These are phyloP conservation scores for Allantophomopsis cytisporea DNA, from an alignment of 2,329 filamentous ascomycete genomes.

Conservation along the genomic window DNA sequence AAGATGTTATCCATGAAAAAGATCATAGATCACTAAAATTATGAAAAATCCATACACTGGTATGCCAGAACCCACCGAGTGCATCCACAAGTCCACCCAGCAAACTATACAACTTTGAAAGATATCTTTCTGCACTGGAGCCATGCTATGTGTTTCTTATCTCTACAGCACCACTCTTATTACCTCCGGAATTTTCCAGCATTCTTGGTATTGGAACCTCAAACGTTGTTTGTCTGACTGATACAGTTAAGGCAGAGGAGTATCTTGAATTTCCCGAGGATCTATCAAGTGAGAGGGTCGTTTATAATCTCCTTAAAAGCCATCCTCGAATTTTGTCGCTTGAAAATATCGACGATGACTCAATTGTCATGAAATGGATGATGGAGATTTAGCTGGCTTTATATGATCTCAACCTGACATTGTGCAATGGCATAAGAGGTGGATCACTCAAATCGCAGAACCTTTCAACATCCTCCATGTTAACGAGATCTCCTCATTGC, in stretches of 20 bases:
- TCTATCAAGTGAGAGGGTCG: background rate
- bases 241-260: background rate
- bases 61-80: too few species aligned
- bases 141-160: background rate
- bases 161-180: background rate
- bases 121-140: background rate
- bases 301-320: background rate
- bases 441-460: background rate
- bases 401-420: background rate
- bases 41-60: too few species aligned
- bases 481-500: background rate
- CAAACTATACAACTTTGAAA: too few species aligned
- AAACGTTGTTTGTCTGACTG: background rate
- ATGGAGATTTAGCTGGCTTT: background rate
- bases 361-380: background rate
- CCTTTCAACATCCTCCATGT: background rate
- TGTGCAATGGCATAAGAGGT: background rate
- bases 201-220: slow-evolving; percentile 1
- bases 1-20: too few species aligned
- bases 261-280: background rate
- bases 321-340: background rate
- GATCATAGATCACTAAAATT: too few species aligned
- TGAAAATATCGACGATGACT: background rate
- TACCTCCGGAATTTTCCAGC: background rate
- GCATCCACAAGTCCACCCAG: too few species aligned